Evolutionary conservation across 1,139 yeast genomes (phyloP).

Genomic region (Saccharomyces hybrid): DNA sequence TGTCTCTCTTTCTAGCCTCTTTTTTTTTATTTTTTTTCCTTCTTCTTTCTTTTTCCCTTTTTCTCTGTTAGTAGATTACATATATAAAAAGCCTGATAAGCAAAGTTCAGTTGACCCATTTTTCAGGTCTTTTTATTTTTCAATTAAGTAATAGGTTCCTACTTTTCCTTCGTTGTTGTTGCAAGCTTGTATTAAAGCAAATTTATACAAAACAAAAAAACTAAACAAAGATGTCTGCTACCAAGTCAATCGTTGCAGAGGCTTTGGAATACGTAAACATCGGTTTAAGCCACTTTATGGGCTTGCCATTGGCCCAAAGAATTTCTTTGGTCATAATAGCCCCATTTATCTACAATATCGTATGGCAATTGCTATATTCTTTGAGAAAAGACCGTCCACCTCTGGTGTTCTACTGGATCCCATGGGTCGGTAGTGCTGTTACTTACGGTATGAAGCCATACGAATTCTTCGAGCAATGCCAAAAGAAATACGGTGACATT

Average conservation of each 20-base stretch:
- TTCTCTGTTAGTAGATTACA: not conserved
- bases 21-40: not conserved
- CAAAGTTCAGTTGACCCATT: not conserved
- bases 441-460: slow-evolving; percentile 89
- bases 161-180: not conserved
- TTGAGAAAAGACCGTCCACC: slow-evolving; percentile 79
- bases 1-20: not conserved
- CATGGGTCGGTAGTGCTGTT: slow-evolving; percentile 92
- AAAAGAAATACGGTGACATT: slow-evolving; percentile 80
- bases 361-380: slow-evolving; percentile 65
- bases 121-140: not conserved
- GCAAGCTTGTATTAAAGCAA: not conserved
- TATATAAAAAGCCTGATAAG: not conserved
- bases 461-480: slow-evolving; percentile 72
- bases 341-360: slow-evolving; percentile 50
- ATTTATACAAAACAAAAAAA: not conserved
- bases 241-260: slow-evolving; percentile 15
- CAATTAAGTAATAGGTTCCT: not conserved
- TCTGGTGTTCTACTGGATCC: slow-evolving; percentile 84
- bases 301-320: slow-evolving; percentile 29
- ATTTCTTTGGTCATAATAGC: slow-evolving; percentile 21
- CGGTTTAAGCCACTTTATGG: slow-evolving; percentile 18
- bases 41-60: not conserved
- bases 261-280: slow-evolving; percentile 10
- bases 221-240: slow-evolving; percentile 1